Conservation (phyloP, 257 asterid species). For the Verbena officinalis region DNA sequence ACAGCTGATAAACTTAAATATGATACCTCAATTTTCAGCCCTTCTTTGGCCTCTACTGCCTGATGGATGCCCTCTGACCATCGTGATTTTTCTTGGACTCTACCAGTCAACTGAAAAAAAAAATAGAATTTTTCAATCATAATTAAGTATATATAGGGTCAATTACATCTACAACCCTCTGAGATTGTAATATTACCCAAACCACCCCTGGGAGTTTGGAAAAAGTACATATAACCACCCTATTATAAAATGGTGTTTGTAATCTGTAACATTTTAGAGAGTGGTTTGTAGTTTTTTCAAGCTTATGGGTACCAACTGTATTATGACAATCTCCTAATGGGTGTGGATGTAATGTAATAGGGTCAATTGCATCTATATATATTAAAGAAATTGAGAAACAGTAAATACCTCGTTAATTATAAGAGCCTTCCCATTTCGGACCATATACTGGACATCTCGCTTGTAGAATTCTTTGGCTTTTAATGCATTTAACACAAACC, state of each 20-base stretch:
- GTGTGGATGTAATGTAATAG: too few relatives aligned
- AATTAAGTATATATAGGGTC: too few relatives aligned
- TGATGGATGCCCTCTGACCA: slow-evolving; percentile 99
- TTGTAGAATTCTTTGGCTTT: slow-evolving; percentile 95
- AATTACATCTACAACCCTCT: too few relatives aligned
- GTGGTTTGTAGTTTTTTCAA: too few relatives aligned
- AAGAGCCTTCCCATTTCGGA: slow-evolving; percentile 86
- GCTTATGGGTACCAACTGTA: too few relatives aligned
- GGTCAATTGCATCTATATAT: too few relatives aligned
- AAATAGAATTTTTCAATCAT: background rate
- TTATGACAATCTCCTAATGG: too few relatives aligned
- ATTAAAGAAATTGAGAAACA: background rate
- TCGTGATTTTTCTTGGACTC: slow-evolving; percentile 95
- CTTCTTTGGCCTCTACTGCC: slow-evolving; percentile 99
- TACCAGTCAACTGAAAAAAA: slow-evolving; percentile 80
- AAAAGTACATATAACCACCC: too few relatives aligned
- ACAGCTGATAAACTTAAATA: slow-evolving; percentile 16
- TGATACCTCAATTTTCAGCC: slow-evolving; percentile 77
- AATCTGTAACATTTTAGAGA: too few relatives aligned
- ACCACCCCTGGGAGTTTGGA: too few relatives aligned
- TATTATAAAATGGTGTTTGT: too few relatives aligned
- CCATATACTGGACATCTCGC: slow-evolving; percentile 92
- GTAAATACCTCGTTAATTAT: slow-evolving; percentile 81
- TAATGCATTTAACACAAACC: slow-evolving; percentile 90
- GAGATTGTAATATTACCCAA: too few relatives aligned